phyloP scores from a whole-genome alignment of 1,139 yeast genomes.

The Pneumocystis sp. region DNA sequence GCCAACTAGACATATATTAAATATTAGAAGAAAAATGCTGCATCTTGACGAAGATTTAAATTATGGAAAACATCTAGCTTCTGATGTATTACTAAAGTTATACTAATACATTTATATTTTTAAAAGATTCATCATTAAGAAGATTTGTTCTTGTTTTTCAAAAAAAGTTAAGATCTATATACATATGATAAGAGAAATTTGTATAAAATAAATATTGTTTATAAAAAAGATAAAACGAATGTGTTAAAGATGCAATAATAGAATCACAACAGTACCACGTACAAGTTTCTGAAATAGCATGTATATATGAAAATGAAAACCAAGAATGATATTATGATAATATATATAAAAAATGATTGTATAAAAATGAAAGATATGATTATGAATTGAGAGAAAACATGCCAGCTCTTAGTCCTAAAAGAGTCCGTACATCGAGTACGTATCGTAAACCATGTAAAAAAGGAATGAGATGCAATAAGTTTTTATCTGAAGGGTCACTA shows the following conservation, averaged over 20 bases:
- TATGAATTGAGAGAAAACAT: constrained; percentile 26
- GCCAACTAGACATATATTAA: constrained; percentile 1
- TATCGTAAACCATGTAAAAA: constrained; percentile 62
- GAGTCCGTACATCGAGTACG: constrained; percentile 72
- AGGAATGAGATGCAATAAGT: constrained; percentile 65
- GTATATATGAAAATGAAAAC: background rate
- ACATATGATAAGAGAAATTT: background rate
- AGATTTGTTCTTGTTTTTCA: background rate
- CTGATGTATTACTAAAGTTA: background rate
- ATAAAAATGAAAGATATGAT: background rate
- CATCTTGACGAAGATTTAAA: background rate
- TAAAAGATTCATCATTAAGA: background rate
- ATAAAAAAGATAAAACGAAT: background rate
- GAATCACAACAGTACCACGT: background rate
- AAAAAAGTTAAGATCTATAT: background rate
- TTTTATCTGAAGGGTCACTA: constrained; percentile 79
- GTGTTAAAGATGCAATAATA: background rate
- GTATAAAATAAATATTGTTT: background rate
- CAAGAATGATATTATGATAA: background rate
- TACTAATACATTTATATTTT: background rate
- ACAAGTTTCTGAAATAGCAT: background rate
- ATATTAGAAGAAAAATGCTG: background rate
- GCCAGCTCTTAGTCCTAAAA: constrained; percentile 64
- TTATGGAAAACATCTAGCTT: background rate
- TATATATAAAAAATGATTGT: background rate